Conservation (phyloP, 78 protist genomes). For the Isochrysis galbana region DNA sequence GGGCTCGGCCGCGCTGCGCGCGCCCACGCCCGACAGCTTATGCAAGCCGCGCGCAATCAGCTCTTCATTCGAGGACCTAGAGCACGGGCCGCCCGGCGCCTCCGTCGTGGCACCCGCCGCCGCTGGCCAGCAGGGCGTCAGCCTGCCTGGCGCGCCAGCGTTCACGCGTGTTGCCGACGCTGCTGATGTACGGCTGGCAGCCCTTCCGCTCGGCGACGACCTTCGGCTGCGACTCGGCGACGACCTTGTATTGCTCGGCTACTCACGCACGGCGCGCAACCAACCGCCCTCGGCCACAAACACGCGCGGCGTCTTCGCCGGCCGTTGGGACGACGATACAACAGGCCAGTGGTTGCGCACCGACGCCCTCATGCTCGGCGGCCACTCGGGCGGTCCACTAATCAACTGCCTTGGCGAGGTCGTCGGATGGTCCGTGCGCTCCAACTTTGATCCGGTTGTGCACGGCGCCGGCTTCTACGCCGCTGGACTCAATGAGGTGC, state of each 20-base stretch:
- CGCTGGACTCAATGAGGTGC: background rate
- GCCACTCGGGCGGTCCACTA: background rate
- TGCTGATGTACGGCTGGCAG: background rate
- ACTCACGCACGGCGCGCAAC: background rate
- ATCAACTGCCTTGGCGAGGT: background rate
- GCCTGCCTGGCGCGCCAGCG: too few species aligned
- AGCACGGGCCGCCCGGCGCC: too few species aligned
- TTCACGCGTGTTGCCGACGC: background rate
- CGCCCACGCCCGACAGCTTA: too few species aligned
- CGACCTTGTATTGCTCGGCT: background rate
- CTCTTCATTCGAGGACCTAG: too few species aligned
- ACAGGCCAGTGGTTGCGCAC: background rate
- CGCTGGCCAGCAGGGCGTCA: background rate
- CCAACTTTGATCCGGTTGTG: background rate
- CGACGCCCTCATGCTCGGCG: background rate
- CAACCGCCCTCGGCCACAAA: background rate
- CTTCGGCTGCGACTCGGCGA: background rate
- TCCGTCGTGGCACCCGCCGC: background rate
- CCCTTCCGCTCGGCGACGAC: background rate
- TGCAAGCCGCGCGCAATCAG: too few species aligned
- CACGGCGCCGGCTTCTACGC: background rate
- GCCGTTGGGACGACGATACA: background rate
- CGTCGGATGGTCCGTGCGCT: constrained; percentile 11
- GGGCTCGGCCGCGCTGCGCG: too few species aligned
- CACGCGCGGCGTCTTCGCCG: constrained; percentile 13